Evolutionary conservation across 768 basidiomycete species (phyloP), one percentile per base, ranked within the genome.

Genomic region (Agrocybe chaxingu): DNA sequence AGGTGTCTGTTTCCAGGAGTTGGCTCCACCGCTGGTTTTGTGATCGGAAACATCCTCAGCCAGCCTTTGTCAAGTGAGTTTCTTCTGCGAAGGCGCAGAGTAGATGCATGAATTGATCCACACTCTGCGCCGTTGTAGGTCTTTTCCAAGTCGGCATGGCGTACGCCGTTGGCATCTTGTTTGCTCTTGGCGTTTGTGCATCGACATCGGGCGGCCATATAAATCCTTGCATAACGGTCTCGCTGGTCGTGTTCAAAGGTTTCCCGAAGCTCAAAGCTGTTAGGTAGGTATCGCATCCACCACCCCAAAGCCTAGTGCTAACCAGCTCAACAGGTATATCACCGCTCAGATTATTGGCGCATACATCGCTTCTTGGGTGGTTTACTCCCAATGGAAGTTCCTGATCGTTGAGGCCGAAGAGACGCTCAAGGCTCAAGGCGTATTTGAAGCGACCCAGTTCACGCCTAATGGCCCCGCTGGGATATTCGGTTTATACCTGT

Each of bases 141-240:
- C 44, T 86, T 5, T 62, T 79, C 4, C 82, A 82, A 33, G 67
- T 86, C 13, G 85, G 82, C 24, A 58, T 80, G 31, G 78, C 72
- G 0, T 87, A 86, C 64, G 72, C 75, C 3, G 65, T 77, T 33
- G 85, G 85, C 19, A 82, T 85, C 53, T 55, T 83, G 10, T 72
- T 85, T 43, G 85, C 85, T 0, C 60, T 87, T 45, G 62, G 66
- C 7, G 64, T 83, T 24, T 82, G 78, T 45, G 66, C 66, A 4
- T 62, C 76, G 12, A 75, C 82, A 0, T 85, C 82, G 9, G 81
- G 80, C 8, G 79, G 83, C 16, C 85, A 87, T 57, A 81, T 87
- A 62, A 83, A 74, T 47, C 89, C 88, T 2, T 75, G 78, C 42
- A 72, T 87, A 16, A 82, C 84, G 3, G 67, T 86, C 42, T 65